Evolutionary conservation across 805 yeast genomes (phyloP).

Genomic region (Pichia rugopelliculosa): DNA sequence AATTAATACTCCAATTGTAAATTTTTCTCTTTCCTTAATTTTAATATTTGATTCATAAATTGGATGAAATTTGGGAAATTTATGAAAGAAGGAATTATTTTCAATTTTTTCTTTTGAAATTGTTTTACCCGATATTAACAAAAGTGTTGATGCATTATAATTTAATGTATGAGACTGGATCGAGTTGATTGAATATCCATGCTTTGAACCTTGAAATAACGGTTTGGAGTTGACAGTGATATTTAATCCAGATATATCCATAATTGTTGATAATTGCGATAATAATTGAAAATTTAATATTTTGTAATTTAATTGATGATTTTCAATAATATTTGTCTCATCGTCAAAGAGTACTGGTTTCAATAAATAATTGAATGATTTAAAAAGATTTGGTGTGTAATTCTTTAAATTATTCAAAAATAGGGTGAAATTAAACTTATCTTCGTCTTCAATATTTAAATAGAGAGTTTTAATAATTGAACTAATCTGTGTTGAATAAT

Average conservation of each 20-base stretch:
- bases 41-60: slow-evolving; percentile 5
- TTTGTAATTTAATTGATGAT: slow-evolving; percentile 23
- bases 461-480: background rate
- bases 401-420: background rate
- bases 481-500: slow-evolving; percentile 1
- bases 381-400: slow-evolving; percentile 37
- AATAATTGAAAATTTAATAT: slow-evolving; percentile 33
- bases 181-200: slow-evolving; percentile 85
- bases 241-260: slow-evolving; percentile 28
- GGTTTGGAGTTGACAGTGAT: slow-evolving; percentile 44
- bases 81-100: slow-evolving; percentile 35
- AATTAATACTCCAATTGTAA: slow-evolving; percentile 13
- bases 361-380: slow-evolving; percentile 39
- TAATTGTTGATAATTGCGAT: slow-evolving; percentile 32
- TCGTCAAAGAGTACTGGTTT: slow-evolving; percentile 21
- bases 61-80: slow-evolving; percentile 37
- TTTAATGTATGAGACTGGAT: slow-evolving; percentile 77
- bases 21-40: slow-evolving; percentile 10
- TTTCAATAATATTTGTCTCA: background rate
- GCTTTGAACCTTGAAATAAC: slow-evolving; percentile 63
- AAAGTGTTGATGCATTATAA: slow-evolving; percentile 82
- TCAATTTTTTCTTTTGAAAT: slow-evolving; percentile 42
- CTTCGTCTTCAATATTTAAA: background rate
- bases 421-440: background rate
- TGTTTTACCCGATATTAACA: slow-evolving; percentile 61